Conservation (phyloP, 1,284 basidiomycete genomes). For the Cryptococcus sp. region DNA sequence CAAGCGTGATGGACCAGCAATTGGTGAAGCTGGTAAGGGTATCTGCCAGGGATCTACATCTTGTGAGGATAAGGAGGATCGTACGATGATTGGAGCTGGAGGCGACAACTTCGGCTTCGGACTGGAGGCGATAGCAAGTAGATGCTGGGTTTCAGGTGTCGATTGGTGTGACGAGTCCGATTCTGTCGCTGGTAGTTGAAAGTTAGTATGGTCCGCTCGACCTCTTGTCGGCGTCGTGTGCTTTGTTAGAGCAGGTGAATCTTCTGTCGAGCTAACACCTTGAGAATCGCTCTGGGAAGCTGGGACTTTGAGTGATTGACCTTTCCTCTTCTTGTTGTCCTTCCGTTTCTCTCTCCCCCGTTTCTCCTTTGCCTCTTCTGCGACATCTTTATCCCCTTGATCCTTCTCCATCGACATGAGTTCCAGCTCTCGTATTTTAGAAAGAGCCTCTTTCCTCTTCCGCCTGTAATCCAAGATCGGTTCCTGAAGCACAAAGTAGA, state of each 20-base stretch:
- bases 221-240: no score
- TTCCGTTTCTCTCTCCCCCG: constrained; percentile 31
- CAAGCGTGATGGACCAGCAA: constrained; percentile 20
- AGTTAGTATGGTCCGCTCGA: no score
- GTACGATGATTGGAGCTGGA: neutral
- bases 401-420: constrained; percentile 18
- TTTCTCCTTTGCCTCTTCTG: constrained; percentile 14
- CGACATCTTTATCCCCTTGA: neutral
- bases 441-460: constrained; percentile 23
- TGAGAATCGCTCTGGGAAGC: neutral
- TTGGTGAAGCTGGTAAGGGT: constrained; percentile 18
- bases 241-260: constrained; percentile 1
- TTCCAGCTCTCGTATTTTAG: constrained; percentile 25
- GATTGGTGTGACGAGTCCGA: no score
- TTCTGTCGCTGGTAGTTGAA: no score
- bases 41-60: constrained; percentile 10
- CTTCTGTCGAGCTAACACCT: neutral
- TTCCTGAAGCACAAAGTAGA: constrained; percentile 37
- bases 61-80: neutral
- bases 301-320: constrained; percentile 2
- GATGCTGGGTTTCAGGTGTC: no score
- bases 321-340: constrained; percentile 15
- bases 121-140: neutral
- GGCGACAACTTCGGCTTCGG: neutral
- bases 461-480: constrained; percentile 24